Evolutionary conservation across 208 protist species (phyloP).

Genomic region (Trypanosoma rangeli): DNA sequence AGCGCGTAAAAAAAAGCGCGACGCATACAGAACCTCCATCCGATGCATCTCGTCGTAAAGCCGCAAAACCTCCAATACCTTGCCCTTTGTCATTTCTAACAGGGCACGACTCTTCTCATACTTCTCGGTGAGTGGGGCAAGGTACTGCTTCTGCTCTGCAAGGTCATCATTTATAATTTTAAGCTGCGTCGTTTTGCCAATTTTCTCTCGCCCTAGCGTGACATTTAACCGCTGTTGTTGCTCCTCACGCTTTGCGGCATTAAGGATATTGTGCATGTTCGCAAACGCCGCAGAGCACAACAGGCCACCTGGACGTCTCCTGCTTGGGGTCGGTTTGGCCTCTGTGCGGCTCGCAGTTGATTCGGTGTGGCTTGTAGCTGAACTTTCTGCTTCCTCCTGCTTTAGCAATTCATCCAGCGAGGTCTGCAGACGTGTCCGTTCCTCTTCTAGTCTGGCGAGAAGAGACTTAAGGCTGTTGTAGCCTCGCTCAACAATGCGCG

Average conservation of each 20-base stretch:
- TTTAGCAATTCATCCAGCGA: constrained; percentile 18
- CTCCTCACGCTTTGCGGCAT: constrained; percentile 54
- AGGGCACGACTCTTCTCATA: constrained; percentile 36
- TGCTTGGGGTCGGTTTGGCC: background rate
- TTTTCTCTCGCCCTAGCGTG: constrained; percentile 52
- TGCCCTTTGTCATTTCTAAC: constrained; percentile 26
- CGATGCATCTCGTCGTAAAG: constrained; percentile 60
- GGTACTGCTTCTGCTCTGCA: constrained; percentile 42
- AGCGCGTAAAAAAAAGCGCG: constrained; percentile 64
- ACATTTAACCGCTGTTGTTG: constrained; percentile 41
- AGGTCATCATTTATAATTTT: constrained; percentile 60
- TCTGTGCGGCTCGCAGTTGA: background rate
- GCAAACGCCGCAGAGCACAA: constrained; percentile 62
- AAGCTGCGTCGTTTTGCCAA: constrained; percentile 59
- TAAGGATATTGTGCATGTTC: constrained; percentile 65
- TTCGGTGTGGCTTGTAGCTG: background rate
- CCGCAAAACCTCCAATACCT: constrained; percentile 30
- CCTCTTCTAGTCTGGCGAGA: constrained; percentile 41
- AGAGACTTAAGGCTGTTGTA: constrained; percentile 49
- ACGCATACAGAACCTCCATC: constrained; percentile 63
- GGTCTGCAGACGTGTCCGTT: constrained; percentile 32
- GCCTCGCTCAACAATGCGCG: constrained; percentile 39
- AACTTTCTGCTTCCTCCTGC: background rate
- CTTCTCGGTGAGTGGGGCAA: constrained; percentile 52
- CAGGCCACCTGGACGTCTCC: constrained; percentile 27